Evolutionary conservation across 768 basidiomycete species (phyloP).

Genomic region (Xanthoconium purpureum): DNA sequence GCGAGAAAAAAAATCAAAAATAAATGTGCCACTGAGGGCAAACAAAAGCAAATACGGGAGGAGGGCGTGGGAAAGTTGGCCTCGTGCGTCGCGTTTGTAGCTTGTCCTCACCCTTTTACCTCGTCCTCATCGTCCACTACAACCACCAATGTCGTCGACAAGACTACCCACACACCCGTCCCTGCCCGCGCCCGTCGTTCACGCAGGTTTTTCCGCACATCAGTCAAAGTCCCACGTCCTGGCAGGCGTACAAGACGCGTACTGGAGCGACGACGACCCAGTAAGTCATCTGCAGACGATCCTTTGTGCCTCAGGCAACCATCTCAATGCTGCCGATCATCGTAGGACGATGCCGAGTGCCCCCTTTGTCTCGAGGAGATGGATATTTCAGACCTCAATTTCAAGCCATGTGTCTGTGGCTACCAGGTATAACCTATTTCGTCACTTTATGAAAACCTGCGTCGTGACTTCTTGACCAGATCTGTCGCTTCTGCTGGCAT

Average conservation of each 20-base stretch:
- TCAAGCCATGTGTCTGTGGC: conserved; percentile 98
- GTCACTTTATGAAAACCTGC: conserved; percentile 16
- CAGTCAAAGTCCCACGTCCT: conserved; percentile 85
- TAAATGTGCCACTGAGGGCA: conserved; percentile 10
- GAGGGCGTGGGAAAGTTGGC: conserved; percentile 25
- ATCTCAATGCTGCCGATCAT: conserved; percentile 19
- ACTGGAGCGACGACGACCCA: conserved; percentile 91
- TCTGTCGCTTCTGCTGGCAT: conserved; percentile 99
- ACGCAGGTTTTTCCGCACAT: conserved; percentile 64
- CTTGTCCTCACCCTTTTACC: conserved; percentile 10
- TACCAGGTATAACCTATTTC: conserved; percentile 68
- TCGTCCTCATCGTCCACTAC: conserved; percentile 20
- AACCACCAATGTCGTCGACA: conserved; percentile 44
- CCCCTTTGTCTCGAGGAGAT: conserved; percentile 98
- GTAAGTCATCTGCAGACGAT: conserved; percentile 39
- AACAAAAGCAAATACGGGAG: conserved; percentile 20
- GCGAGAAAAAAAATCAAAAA: neutral
- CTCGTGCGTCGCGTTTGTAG: conserved; percentile 28
- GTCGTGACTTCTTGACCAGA: conserved; percentile 47
- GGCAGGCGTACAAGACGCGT: conserved; percentile 93
- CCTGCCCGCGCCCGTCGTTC: conserved; percentile 70
- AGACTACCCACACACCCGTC: conserved; percentile 61
- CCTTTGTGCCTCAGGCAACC: conserved; percentile 9
- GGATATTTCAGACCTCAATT: conserved; percentile 98
- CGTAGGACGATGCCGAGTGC: conserved; percentile 95